A percentile compares a stretch with the other conserved stretches of the same genome.
phyloP scores from a whole-genome alignment of 148 eudicot genomes.

The Dysphania ambrosioides region DNA sequence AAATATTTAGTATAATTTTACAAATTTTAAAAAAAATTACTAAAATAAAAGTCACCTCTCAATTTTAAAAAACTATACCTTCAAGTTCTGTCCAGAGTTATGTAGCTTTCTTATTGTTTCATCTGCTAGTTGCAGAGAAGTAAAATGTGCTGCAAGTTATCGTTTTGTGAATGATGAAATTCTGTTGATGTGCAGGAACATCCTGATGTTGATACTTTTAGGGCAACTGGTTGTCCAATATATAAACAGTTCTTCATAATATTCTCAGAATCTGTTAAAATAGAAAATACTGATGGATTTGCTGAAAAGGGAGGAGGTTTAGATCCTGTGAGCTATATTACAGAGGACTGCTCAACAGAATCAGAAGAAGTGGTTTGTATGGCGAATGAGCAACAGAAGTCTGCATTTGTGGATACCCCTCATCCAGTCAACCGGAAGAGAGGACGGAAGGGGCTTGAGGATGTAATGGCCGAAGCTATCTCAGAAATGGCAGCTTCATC shows the following conservation, averaged over 20 bases:
- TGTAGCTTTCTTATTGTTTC: not conserved
- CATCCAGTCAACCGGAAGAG: slow-evolving; percentile 37
- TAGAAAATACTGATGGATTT: slow-evolving; percentile 26
- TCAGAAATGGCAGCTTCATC: slow-evolving; percentile 70
- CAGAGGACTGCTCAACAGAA: slow-evolving; percentile 47
- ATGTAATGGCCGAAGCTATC: slow-evolving; percentile 52
- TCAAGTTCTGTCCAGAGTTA: too few relatives aligned
- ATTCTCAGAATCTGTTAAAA: slow-evolving; percentile 42
- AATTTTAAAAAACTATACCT: too few relatives aligned
- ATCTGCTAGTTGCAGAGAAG: not conserved
- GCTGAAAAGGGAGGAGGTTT: slow-evolving; percentile 31
- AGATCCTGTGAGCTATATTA: slow-evolving; percentile 26
- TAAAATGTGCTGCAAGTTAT: not conserved
- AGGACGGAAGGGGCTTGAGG: slow-evolving; percentile 60
- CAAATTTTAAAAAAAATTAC: too few relatives aligned
- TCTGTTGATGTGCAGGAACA: slow-evolving; percentile 47
- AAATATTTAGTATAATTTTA: too few relatives aligned
- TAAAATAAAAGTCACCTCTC: too few relatives aligned
- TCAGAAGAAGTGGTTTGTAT: slow-evolving; percentile 42
- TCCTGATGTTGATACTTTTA: slow-evolving; percentile 65
- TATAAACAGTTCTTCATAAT: slow-evolving; percentile 56
- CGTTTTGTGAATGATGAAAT: not conserved
- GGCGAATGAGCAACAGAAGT: slow-evolving; percentile 29
- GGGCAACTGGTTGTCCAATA: slow-evolving; percentile 59
- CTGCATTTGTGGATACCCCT: slow-evolving; percentile 12